These are phyloP conservation scores for Trichaptum fuscoviolaceum DNA, from an alignment of 768 basidiomycete species.

Conservation along the genomic window DNA sequence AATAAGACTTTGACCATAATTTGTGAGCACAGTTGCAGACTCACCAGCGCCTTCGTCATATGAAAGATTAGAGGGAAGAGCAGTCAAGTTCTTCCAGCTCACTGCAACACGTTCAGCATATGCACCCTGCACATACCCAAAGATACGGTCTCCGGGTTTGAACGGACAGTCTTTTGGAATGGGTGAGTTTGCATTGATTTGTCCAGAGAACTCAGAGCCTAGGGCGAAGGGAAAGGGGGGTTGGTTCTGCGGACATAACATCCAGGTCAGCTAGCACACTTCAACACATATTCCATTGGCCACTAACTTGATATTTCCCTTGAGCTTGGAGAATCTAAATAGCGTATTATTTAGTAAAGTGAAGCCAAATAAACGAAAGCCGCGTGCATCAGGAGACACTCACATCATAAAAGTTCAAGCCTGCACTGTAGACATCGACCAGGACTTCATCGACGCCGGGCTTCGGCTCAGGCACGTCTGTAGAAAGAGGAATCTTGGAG, in stretches of 20 bases:
- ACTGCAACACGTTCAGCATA: slow-evolving; percentile 73
- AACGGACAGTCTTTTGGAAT: slow-evolving; percentile 77
- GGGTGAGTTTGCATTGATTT: slow-evolving; percentile 60
- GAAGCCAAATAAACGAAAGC: background rate
- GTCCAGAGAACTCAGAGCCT: slow-evolving; percentile 83
- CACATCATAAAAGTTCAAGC: slow-evolving; percentile 76
- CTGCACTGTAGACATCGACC: slow-evolving; percentile 70
- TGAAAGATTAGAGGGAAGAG: slow-evolving; percentile 68
- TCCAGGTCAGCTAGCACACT: background rate
- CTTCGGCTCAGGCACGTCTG: slow-evolving; percentile 55
- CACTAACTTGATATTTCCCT: slow-evolving; percentile 57
- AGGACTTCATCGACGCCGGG: slow-evolving; percentile 51
- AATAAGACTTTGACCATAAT: background rate
- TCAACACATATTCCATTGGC: background rate
- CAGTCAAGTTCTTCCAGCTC: slow-evolving; percentile 44
- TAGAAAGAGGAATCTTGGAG: slow-evolving; percentile 49
- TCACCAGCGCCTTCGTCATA: slow-evolving; percentile 84
- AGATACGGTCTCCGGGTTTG: slow-evolving; percentile 81
- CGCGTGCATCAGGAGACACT: slow-evolving; percentile 11
- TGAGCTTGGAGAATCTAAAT: slow-evolving; percentile 75
- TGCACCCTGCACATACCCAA: slow-evolving; percentile 75
- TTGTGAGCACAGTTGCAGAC: slow-evolving; percentile 14
- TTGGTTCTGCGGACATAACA: slow-evolving; percentile 45
- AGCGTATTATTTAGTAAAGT: slow-evolving; percentile 5
- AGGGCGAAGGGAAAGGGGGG: slow-evolving; percentile 82